Evolutionary conservation across 176 grass and related monocot genomes (phyloP).

Genomic region (Raddia distichophylla): DNA sequence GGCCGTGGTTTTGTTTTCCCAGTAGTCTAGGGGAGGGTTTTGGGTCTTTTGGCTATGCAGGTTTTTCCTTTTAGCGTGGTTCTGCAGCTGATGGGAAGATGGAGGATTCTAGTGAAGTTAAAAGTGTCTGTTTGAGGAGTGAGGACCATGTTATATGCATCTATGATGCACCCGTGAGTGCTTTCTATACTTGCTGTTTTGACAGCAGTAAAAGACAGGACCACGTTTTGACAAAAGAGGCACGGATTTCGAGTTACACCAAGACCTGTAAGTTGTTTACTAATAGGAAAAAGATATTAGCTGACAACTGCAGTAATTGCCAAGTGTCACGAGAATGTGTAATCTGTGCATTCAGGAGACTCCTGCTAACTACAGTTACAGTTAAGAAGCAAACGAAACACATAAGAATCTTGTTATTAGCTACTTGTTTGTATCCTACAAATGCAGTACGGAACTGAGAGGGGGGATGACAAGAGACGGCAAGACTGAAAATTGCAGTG

Average conservation of each 20-base stretch:
- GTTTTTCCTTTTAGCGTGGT: conserved; percentile 22
- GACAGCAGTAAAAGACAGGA: conserved; percentile 23
- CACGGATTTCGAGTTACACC: conserved; percentile 34
- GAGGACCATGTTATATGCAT: not conserved
- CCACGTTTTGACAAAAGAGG: conserved; percentile 48
- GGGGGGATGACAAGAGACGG: no score
- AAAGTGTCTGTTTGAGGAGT: conserved; percentile 1
- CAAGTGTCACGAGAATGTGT: conserved; percentile 19
- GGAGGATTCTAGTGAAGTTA: conserved; percentile 32
- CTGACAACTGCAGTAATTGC: conserved; percentile 28
- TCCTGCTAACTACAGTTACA: not conserved
- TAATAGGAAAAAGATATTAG: conserved; percentile 6
- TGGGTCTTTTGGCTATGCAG: conserved; percentile 29
- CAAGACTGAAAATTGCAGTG: no score
- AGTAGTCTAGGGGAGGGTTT: conserved; percentile 20
- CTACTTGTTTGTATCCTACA: not conserved
- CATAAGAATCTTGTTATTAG: not conserved
- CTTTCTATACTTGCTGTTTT: conserved; percentile 34
- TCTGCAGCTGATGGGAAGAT: conserved; percentile 12
- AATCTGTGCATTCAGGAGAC: not conserved
- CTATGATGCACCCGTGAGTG: conserved; percentile 49
- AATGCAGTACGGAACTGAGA: not conserved
- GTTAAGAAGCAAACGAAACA: conserved; percentile 18
- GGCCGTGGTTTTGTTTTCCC: conserved; percentile 31
- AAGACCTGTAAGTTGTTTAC: conserved; percentile 19